Percentiles rank a stretch among this genome's conserved stretches.
phyloP scores from a whole-genome alignment of 768 basidiomycete genomes.

The Calocybe cyanea region DNA sequence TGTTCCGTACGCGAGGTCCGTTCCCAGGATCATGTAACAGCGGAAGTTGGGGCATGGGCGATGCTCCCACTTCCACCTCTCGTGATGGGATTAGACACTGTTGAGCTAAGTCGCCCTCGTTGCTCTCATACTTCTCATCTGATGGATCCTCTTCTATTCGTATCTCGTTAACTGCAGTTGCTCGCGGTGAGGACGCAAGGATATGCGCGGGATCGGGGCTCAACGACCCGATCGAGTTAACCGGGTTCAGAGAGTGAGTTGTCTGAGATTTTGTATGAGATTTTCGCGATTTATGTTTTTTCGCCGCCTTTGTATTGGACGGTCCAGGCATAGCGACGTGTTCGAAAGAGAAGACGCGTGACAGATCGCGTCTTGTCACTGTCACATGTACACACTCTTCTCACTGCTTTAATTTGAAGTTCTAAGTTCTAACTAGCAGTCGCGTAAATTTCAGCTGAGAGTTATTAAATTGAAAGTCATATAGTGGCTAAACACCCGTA shows the following conservation, averaged over 20 bases:
- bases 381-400: neutral
- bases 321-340: constrained; percentile 56
- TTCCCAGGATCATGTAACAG: constrained; percentile 78
- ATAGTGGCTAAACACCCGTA: too few species aligned
- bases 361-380: constrained; percentile 10
- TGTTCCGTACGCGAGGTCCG: constrained; percentile 69
- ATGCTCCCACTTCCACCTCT: neutral
- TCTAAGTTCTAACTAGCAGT: too few species aligned
- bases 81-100: neutral
- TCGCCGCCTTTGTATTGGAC: constrained; percentile 48
- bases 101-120: constrained; percentile 6
- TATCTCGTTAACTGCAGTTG: neutral
- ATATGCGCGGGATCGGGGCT: constrained; percentile 13
- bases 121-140: neutral
- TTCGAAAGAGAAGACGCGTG: neutral
- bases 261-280: constrained; percentile 36
- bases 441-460: too few species aligned
- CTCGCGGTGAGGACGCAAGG: constrained; percentile 14
- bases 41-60: constrained; percentile 37
- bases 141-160: neutral
- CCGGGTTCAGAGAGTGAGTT: constrained; percentile 21
- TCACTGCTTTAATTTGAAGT: too few species aligned
- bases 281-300: constrained; percentile 37
- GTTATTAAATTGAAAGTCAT: too few species aligned
- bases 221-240: constrained; percentile 8